phyloP scores from a whole-genome alignment of 257 asterid species.

The Solanum bulbocastanum region DNA sequence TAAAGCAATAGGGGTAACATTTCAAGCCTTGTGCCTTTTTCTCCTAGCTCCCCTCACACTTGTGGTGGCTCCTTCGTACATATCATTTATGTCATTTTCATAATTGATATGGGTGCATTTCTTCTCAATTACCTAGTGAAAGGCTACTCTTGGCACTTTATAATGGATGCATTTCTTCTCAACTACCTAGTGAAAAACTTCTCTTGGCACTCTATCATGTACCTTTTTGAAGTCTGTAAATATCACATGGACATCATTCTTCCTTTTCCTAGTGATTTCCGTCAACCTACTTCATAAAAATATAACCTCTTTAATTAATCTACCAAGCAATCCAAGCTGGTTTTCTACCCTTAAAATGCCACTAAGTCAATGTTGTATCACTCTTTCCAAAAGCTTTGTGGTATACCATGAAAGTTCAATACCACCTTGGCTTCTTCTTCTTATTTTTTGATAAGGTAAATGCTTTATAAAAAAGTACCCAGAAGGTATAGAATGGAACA shows the following conservation, averaged over 20 bases:
- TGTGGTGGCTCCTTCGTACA: neutral
- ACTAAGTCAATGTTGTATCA: neutral
- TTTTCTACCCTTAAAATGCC: neutral
- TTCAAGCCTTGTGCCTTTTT: neutral
- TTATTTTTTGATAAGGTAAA: neutral
- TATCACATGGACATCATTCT: neutral
- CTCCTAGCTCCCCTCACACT: neutral
- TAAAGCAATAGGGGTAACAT: neutral
- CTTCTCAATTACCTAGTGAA: neutral
- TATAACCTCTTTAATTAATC: neutral
- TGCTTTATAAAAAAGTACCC: neutral
- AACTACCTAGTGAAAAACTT: neutral
- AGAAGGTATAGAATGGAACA: neutral
- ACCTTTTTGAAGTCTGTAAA: neutral
- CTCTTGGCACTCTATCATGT: neutral
- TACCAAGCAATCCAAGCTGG: neutral
- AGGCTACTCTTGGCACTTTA: neutral
- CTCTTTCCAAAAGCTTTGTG: neutral
- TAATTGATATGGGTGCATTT: neutral
- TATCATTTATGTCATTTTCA: neutral
- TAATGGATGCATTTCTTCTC: neutral
- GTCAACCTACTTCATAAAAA: neutral
- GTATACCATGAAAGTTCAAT: neutral
- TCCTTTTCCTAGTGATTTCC: neutral
- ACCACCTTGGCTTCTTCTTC: neutral